Percentiles rank a stretch among this genome's conserved stretches.
Evolutionary conservation across 768 basidiomycete genomes (phyloP).

Genomic region (Suillus bovinus): DNA sequence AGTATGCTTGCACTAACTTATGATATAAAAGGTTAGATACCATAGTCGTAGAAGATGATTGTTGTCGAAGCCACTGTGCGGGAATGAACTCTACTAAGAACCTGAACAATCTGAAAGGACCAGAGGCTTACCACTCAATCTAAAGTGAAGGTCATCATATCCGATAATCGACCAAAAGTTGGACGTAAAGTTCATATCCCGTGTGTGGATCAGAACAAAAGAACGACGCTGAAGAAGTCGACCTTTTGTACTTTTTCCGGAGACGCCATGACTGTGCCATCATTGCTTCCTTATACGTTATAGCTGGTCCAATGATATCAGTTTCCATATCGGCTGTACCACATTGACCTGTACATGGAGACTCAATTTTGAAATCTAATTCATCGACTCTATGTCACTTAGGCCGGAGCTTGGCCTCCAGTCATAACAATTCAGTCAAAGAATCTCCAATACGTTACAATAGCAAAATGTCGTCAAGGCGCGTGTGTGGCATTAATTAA

Average conservation of each 20-base stretch:
- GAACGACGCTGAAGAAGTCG: background rate
- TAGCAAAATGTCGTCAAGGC: slow-evolving; percentile 9
- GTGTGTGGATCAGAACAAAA: background rate
- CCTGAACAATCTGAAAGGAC: background rate
- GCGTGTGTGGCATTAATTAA: slow-evolving; percentile 11
- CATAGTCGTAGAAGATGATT: slow-evolving; percentile 3
- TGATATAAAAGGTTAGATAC: background rate
- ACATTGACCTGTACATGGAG: too few species aligned
- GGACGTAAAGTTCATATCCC: background rate
- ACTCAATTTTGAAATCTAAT: too few species aligned
- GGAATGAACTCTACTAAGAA: background rate
- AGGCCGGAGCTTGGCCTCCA: background rate
- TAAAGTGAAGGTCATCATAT: background rate
- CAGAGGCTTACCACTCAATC: background rate
- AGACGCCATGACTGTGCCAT: background rate
- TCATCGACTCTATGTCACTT: background rate
- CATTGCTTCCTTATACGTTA: background rate
- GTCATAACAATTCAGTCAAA: background rate
- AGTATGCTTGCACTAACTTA: background rate
- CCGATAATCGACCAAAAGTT: background rate
- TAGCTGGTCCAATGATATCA: background rate
- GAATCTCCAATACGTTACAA: slow-evolving; percentile 2
- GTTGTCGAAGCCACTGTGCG: slow-evolving; percentile 1
- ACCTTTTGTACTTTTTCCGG: background rate
- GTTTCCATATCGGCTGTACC: background rate